Evolutionary conservation across 345 rosid species (phyloP).

Genomic region (Camelina sativa): DNA sequence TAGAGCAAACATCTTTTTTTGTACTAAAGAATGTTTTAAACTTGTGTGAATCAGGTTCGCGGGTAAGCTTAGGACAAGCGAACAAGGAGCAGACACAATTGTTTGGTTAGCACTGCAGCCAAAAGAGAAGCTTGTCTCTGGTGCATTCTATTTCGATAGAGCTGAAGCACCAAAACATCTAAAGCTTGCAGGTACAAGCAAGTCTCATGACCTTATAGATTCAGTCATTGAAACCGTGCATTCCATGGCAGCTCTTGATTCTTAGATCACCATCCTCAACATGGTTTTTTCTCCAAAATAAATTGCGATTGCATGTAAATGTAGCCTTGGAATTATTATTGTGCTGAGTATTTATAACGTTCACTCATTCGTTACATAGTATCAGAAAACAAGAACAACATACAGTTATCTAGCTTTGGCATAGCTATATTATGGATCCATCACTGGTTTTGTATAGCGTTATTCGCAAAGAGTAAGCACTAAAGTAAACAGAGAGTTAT

Average conservation of each 20-base stretch:
- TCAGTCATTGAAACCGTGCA: slow-evolving; percentile 53
- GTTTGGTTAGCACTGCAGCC: slow-evolving; percentile 86
- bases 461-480: not conserved
- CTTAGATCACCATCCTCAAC: not conserved
- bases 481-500: not conserved
- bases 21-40: slow-evolving; percentile 15
- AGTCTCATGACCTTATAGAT: slow-evolving; percentile 59
- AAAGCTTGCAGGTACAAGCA: slow-evolving; percentile 64
- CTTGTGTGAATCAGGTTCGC: slow-evolving; percentile 53
- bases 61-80: slow-evolving; percentile 79
- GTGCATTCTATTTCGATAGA: slow-evolving; percentile 86
- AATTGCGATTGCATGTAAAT: not conserved
- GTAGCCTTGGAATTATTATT: not conserved
- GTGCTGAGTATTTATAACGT: slow-evolving; percentile 5
- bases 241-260: slow-evolving; percentile 50
- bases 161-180: slow-evolving; percentile 81
- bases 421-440: slow-evolving; percentile 8
- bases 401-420: slow-evolving; percentile 5
- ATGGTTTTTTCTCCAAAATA: slow-evolving; percentile 14
- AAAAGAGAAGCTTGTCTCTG: slow-evolving; percentile 70
- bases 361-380: slow-evolving; percentile 17
- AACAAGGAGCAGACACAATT: slow-evolving; percentile 88
- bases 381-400: slow-evolving; percentile 7
- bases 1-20: slow-evolving; percentile 5
- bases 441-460: not conserved